These are phyloP conservation scores for Chlorencoelia australis DNA, from an alignment of 2,329 filamentous ascomycete genomes.

Conservation along the genomic window DNA sequence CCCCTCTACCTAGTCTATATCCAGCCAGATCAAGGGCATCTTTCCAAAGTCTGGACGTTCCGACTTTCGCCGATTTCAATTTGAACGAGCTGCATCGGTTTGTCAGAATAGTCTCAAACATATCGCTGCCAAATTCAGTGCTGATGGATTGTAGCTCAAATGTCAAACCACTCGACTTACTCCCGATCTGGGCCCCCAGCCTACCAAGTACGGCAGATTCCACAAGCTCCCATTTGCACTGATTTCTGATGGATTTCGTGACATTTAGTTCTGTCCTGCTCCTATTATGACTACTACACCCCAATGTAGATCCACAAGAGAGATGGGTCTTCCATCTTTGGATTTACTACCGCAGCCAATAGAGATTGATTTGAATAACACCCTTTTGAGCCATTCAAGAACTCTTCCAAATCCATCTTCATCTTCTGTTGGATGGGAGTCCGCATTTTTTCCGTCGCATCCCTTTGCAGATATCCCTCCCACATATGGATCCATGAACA, in stretches of 20 bases:
- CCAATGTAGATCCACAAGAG: conserved; percentile 17
- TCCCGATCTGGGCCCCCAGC: conserved; percentile 13
- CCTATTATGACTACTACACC: conserved; percentile 15
- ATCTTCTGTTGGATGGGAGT: conserved; percentile 17
- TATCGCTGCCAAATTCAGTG: background rate
- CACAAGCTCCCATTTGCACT: conserved; percentile 2
- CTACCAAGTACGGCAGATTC: conserved; percentile 18
- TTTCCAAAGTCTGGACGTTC: conserved; percentile 5
- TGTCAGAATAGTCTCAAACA: conserved; percentile 6
- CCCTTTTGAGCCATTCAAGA: no score
- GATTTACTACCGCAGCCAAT: conserved; percentile 21
- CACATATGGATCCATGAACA: conserved; percentile 14
- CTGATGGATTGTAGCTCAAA: conserved; percentile 16
- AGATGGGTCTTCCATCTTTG: conserved; percentile 21
- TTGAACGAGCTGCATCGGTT: conserved; percentile 11
- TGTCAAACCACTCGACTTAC: conserved; percentile 20
- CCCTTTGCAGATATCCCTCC: conserved; percentile 16
- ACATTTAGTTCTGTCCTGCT: conserved; percentile 19
- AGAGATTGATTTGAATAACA: conserved; percentile 22
- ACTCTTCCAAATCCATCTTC: conserved; percentile 21
- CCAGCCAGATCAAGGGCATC: conserved; percentile 5
- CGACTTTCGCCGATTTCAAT: conserved; percentile 9
- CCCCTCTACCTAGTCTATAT: conserved; percentile 12
- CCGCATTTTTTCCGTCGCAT: conserved; percentile 8
- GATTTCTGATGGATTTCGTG: conserved; percentile 17